Evolutionary conservation across 768 basidiomycete genomes (phyloP).

Genomic region (Xerocomellus chrysenteron): DNA sequence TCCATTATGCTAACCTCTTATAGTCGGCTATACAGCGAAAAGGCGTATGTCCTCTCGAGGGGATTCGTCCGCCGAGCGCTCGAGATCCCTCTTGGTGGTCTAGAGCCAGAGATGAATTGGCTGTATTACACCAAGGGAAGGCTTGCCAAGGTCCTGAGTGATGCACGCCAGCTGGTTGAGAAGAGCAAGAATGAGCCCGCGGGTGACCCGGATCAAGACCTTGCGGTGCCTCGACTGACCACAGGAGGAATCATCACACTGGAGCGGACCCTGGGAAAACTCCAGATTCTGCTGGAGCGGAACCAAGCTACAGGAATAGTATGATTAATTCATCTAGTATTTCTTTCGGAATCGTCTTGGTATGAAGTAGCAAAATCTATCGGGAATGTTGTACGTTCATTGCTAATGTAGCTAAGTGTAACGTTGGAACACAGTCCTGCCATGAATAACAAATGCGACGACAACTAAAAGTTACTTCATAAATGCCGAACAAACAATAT

Average conservation of each 20-base stretch:
- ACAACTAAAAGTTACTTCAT: not conserved
- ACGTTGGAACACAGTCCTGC: slow-evolving; percentile 1
- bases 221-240: slow-evolving; percentile 73
- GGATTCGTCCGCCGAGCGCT: slow-evolving; percentile 90
- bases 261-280: slow-evolving; percentile 68
- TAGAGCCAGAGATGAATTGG: slow-evolving; percentile 72
- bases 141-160: slow-evolving; percentile 65
- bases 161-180: slow-evolving; percentile 62
- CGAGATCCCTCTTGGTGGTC: slow-evolving; percentile 68
- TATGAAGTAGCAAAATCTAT: slow-evolving; percentile 28
- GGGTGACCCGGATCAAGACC: slow-evolving; percentile 34
- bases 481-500: slow-evolving; percentile 11
- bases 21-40: slow-evolving; percentile 90
- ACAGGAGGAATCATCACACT: slow-evolving; percentile 78
- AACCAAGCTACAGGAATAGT: slow-evolving; percentile 12
- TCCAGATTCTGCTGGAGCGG: slow-evolving; percentile 46
- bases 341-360: slow-evolving; percentile 14
- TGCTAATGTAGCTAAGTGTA: slow-evolving; percentile 18
- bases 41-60: slow-evolving; percentile 87
- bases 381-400: slow-evolving; percentile 29
- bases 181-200: slow-evolving; percentile 52
- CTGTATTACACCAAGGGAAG: slow-evolving; percentile 66
- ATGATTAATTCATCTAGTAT: slow-evolving; percentile 16
- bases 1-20: slow-evolving; percentile 1
- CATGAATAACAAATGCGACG: slow-evolving; percentile 1